Evolutionary conservation across 75 land plant species (phyloP).

Genomic region (Pinus albicaulis): DNA sequence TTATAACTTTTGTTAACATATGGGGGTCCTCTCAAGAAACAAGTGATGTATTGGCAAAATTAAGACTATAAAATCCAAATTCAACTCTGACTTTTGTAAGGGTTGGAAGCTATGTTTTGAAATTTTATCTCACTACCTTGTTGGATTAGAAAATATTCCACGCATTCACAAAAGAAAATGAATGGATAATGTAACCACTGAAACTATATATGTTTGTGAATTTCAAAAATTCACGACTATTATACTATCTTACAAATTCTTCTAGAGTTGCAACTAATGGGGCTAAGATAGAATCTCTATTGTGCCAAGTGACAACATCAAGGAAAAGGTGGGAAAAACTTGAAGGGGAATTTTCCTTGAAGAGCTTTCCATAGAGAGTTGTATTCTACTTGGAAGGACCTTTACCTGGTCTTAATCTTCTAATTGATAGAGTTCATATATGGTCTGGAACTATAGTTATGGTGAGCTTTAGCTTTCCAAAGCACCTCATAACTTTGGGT

Average conservation of each 20-base stretch:
- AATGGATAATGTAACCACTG: no score
- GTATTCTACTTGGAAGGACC: conserved; percentile 65
- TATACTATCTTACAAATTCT: no score
- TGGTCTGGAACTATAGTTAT: background rate
- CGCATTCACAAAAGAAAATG: no score
- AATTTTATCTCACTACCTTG: no score
- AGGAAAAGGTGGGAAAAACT: conserved; percentile 16
- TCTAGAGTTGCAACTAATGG: no score
- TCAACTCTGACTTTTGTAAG: conserved; percentile 35
- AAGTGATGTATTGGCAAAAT: conserved; percentile 65
- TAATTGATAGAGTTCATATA: conserved; percentile 24
- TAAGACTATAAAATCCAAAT: conserved; percentile 49
- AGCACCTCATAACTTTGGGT: background rate
- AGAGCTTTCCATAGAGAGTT: conserved; percentile 21
- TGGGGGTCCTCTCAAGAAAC: conserved; percentile 31
- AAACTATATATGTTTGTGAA: no score
- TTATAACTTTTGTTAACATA: conserved; percentile 52
- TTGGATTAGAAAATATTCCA: no score
- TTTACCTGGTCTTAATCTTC: conserved; percentile 40
- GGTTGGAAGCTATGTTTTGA: conserved; percentile 75
- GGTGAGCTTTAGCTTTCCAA: no score
- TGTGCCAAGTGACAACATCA: no score
- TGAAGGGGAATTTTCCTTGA: conserved; percentile 31
- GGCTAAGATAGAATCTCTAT: no score
- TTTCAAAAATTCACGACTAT: background rate